Conservation (phyloP, 2,329 filamentous ascomycete genomes). For the Penicillium paneum region DNA sequence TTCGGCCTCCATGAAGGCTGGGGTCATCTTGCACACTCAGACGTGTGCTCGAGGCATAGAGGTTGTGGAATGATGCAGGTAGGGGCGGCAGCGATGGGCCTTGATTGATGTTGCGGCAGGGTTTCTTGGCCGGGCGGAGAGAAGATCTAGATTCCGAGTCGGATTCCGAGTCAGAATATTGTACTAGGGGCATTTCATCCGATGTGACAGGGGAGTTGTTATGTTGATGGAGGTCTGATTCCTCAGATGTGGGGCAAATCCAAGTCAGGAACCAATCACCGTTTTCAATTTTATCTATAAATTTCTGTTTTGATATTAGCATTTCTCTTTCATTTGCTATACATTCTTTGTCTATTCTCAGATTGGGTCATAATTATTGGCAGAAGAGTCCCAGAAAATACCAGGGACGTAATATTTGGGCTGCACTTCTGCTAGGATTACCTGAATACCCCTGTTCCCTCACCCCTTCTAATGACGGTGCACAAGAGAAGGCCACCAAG, state of each 20-base stretch:
- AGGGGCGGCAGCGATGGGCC: conserved; percentile 62
- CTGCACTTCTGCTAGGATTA: not conserved
- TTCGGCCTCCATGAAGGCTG: conserved; percentile 77
- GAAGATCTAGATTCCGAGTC: conserved; percentile 29
- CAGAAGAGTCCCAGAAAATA: too few relatives aligned
- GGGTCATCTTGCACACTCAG: conserved; percentile 78
- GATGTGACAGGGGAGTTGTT: not conserved
- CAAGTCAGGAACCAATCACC: not conserved
- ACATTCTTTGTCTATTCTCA: not conserved
- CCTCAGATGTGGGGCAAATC: not conserved
- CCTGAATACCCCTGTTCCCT: not conserved
- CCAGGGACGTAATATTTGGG: too few relatives aligned
- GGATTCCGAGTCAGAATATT: conserved; percentile 55
- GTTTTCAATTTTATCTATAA: not conserved
- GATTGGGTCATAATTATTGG: too few relatives aligned
- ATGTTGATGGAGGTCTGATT: not conserved
- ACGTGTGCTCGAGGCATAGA: conserved; percentile 80
- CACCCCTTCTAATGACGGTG: not conserved
- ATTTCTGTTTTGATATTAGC: not conserved
- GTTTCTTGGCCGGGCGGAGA: conserved; percentile 25
- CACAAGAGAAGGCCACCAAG: not conserved
- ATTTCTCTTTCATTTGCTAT: not conserved
- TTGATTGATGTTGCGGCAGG: conserved; percentile 20
- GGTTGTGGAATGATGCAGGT: conserved; percentile 76
- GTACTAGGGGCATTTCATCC: conserved; percentile 58